Evolutionary conservation across 306 rosid species (phyloP).

Genomic region (Medicago truncatula): MtrunA17r5.0-ANR NC_053045.1:37842001-37842500

Average conservation of each 20-base stretch:
- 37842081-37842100: constrained; percentile 48
- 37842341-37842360: too few species aligned
- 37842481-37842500: too few species aligned
- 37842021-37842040: constrained; percentile 73
- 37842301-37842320: constrained; percentile 18
- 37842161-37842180: constrained; percentile 21
- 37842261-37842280: neutral
- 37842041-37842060: constrained; percentile 82
- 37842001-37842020: constrained; percentile 66
- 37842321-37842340: constrained; percentile 10
- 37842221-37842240: too few species aligned
- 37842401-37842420: too few species aligned
- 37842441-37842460: too few species aligned
- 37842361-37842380: too few species aligned
- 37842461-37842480: too few species aligned
- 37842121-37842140: constrained; percentile 5
- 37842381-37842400: too few species aligned
- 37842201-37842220: neutral
- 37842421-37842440: too few species aligned
- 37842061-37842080: constrained; percentile 79
- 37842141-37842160: neutral
- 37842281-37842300: constrained; percentile 21
- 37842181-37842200: neutral
- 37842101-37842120: neutral
- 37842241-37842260: neutral